Evolutionary conservation across 257 asterid species (phyloP).

Genomic region (Gentiana macrophylla): DNA sequence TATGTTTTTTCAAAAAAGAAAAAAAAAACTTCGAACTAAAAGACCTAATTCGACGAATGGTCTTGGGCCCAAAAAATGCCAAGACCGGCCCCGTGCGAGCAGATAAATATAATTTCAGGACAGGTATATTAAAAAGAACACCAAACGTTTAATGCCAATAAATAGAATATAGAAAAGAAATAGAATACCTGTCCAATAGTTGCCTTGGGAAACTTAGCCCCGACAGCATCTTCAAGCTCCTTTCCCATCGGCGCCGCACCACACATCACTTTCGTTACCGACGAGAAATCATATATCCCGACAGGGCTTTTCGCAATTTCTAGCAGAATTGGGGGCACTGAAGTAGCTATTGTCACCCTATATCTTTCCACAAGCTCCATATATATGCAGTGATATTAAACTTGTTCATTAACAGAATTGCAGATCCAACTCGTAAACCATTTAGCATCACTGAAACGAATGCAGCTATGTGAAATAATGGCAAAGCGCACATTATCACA

Average conservation of each 20-base stretch:
- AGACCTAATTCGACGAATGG: too few relatives aligned
- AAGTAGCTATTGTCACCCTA: slow-evolving; percentile 29
- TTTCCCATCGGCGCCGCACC: slow-evolving; percentile 42
- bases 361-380: slow-evolving; percentile 21
- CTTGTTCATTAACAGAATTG: slow-evolving; percentile 27
- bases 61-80: too few relatives aligned
- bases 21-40: too few relatives aligned
- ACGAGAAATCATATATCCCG: slow-evolving; percentile 22
- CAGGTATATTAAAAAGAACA: too few relatives aligned
- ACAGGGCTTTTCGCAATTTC: slow-evolving; percentile 23
- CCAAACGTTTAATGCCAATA: too few relatives aligned
- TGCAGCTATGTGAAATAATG: slow-evolving; percentile 28
- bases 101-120: too few relatives aligned
- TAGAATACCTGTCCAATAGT: slow-evolving; percentile 28
- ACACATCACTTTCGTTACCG: slow-evolving; percentile 24
- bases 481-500: slow-evolving; percentile 25
- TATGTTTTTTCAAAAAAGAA: too few relatives aligned
- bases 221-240: slow-evolving; percentile 28
- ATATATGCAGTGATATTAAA: slow-evolving; percentile 16
- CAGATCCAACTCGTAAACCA: slow-evolving; percentile 28
- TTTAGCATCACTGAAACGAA: slow-evolving; percentile 22
- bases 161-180: too few relatives aligned
- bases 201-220: slow-evolving; percentile 30
- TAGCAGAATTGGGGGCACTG: slow-evolving; percentile 29
- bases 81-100: too few relatives aligned